These are phyloP conservation scores for Lycium barbarum DNA, from an alignment of 257 asterid genomes.

Conservation along the genomic window DNA sequence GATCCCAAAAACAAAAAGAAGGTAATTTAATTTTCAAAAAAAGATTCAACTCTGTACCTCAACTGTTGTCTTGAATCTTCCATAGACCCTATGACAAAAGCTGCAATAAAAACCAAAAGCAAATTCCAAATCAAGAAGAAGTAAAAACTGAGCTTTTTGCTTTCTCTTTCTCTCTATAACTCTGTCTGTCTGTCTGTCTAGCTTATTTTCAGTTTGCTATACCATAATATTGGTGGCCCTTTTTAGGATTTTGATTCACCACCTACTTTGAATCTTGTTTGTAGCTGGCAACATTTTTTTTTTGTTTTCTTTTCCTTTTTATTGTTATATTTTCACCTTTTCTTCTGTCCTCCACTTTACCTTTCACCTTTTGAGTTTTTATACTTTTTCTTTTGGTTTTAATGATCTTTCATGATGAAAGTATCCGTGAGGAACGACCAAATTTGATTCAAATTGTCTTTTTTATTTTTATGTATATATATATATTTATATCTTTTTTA, in stretches of 20 bases:
- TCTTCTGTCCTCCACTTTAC: neutral
- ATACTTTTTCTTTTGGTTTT: constrained; percentile 41
- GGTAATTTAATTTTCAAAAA: neutral
- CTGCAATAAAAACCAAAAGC: constrained; percentile 24
- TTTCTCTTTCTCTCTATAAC: constrained; percentile 11
- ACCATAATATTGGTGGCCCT: constrained; percentile 31
- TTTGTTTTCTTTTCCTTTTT: neutral
- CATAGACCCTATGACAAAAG: neutral
- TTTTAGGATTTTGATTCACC: constrained; percentile 32
- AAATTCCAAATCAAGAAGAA: neutral
- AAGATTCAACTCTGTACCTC: neutral
- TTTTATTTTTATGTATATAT: constrained; percentile 29
- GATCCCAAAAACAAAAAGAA: neutral
- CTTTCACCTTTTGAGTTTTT: constrained; percentile 42
- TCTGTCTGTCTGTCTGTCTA: constrained; percentile 29
- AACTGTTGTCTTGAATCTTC: constrained; percentile 14
- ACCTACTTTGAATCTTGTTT: constrained; percentile 43
- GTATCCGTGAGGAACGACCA: constrained; percentile 30
- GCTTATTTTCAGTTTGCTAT: constrained; percentile 45
- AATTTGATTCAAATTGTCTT: constrained; percentile 18
- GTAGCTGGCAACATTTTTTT: constrained; percentile 47
- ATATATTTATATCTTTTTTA: no score
- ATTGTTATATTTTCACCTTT: neutral
- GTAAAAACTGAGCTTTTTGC: neutral
- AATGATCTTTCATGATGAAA: constrained; percentile 40